A percentile compares a stretch with the other conserved stretches of the same genome.
Conservation (phyloP, 257 asterid species). For the Jasminum sambac region DNA sequence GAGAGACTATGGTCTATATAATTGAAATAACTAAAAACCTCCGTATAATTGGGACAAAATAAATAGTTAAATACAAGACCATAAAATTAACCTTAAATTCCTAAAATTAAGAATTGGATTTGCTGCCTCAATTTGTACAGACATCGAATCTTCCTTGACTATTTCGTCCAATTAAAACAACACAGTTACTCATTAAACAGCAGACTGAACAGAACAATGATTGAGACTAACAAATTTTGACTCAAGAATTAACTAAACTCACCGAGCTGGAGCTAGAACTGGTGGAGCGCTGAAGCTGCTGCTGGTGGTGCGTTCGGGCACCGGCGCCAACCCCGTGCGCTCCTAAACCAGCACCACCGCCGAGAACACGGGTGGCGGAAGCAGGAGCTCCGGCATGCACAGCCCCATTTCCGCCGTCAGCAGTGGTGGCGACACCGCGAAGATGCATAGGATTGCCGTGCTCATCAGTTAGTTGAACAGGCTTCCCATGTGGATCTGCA, state of each 20-base stretch:
- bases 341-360: not conserved
- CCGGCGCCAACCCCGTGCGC: not conserved
- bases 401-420: not conserved
- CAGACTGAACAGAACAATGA: too few relatives aligned
- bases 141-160: too few relatives aligned
- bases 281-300: constrained; percentile 49
- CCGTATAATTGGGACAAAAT: too few relatives aligned
- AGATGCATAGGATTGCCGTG: constrained; percentile 76
- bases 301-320: constrained; percentile 18
- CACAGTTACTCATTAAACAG: too few relatives aligned
- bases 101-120: too few relatives aligned
- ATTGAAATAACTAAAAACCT: too few relatives aligned
- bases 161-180: too few relatives aligned
- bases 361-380: constrained; percentile 3
- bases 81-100: too few relatives aligned
- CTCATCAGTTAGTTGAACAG: constrained; percentile 67
- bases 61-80: too few relatives aligned
- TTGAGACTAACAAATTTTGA: too few relatives aligned
- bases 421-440: constrained; percentile 59
- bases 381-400: constrained; percentile 2
- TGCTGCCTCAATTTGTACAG: too few relatives aligned
- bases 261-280: constrained; percentile 81
- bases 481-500: constrained; percentile 59
- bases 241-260: not conserved
- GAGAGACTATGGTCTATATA: too few relatives aligned